Percentiles rank a stretch among this genome's conserved stretches.
phyloP scores from a whole-genome alignment of 768 basidiomycete genomes.

The Neoboletus brunneissimus region DNA sequence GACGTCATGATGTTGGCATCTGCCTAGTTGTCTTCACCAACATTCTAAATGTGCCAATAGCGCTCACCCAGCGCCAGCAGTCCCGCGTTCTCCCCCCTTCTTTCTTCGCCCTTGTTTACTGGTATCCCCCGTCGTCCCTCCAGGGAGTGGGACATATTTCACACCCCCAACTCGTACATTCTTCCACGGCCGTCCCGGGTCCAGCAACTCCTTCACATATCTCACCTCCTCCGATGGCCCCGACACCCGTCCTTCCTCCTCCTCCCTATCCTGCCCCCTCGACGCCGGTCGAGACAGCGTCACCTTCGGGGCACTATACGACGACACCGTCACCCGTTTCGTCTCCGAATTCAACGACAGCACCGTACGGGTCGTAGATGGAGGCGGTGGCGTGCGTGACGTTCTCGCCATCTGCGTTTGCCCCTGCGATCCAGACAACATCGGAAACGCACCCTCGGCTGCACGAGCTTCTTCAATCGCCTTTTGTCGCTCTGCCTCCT shows the following conservation, averaged over 20 bases:
- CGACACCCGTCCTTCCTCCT: constrained; percentile 40
- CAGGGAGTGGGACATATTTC: constrained; percentile 37
- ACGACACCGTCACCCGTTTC: constrained; percentile 51
- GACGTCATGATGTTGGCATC: background rate
- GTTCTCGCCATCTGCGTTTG: constrained; percentile 6
- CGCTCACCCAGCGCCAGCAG: background rate
- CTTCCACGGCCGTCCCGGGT: constrained; percentile 41
- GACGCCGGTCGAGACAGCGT: constrained; percentile 35
- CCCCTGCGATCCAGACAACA: constrained; percentile 33
- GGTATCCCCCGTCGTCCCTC: background rate
- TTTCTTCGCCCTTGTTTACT: constrained; percentile 1
- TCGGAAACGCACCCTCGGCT: constrained; percentile 62
- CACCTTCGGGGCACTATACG: constrained; percentile 42
- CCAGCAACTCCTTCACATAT: constrained; percentile 30
- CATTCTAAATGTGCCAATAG: background rate
- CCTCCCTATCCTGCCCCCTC: constrained; percentile 34
- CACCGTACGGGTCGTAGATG: constrained; percentile 51
- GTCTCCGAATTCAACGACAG: constrained; percentile 55
- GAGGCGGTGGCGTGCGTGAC: constrained; percentile 22
- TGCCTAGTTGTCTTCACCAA: background rate
- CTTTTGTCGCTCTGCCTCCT: constrained; percentile 47
- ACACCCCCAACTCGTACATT: constrained; percentile 37
- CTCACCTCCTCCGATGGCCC: constrained; percentile 38
- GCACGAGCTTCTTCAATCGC: constrained; percentile 46
- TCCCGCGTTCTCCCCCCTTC: background rate